phyloP scores from a whole-genome alignment of 805 yeast species.

The Candida ulmi region DNA sequence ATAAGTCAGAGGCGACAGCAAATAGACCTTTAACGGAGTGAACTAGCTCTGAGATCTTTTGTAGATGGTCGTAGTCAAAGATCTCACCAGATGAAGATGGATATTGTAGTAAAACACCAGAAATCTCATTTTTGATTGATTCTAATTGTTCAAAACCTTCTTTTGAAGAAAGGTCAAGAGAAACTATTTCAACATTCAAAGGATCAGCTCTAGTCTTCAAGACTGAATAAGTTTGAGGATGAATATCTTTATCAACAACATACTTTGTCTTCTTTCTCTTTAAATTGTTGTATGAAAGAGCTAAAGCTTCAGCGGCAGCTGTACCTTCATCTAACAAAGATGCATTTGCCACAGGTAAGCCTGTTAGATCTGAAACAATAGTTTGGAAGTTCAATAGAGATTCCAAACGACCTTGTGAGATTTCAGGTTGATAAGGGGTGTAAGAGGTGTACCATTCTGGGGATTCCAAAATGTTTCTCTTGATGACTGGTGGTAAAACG shows the following conservation, averaged over 20 bases:
- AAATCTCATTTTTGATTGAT: constrained; percentile 34
- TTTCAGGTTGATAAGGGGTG: constrained; percentile 98
- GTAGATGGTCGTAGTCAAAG: constrained; percentile 40
- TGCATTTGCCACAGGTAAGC: constrained; percentile 91
- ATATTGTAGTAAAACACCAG: constrained; percentile 86
- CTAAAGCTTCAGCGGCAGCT: constrained; percentile 97
- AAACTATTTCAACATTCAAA: constrained; percentile 57
- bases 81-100: constrained; percentile 83
- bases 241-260: constrained; percentile 71
- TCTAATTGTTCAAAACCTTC: constrained; percentile 32
- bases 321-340: constrained; percentile 94
- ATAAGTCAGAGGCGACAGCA: constrained; percentile 84
- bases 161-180: constrained; percentile 46
- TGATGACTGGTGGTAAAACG: constrained; percentile 82
- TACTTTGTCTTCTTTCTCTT: constrained; percentile 64
- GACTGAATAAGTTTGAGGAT: constrained; percentile 83
- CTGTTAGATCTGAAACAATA: constrained; percentile 84
- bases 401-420: constrained; percentile 93
- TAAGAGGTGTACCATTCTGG: constrained; percentile 99
- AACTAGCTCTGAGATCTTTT: constrained; percentile 53
- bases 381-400: constrained; percentile 90
- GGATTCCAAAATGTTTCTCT: constrained; percentile 83
- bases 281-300: constrained; percentile 62
- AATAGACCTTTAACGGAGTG: constrained; percentile 72
- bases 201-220: constrained; percentile 74